These are phyloP conservation scores for Rhododendron ferrugineum DNA, from an alignment of 148 eudicot genomes.

Conservation along the genomic window DNA sequence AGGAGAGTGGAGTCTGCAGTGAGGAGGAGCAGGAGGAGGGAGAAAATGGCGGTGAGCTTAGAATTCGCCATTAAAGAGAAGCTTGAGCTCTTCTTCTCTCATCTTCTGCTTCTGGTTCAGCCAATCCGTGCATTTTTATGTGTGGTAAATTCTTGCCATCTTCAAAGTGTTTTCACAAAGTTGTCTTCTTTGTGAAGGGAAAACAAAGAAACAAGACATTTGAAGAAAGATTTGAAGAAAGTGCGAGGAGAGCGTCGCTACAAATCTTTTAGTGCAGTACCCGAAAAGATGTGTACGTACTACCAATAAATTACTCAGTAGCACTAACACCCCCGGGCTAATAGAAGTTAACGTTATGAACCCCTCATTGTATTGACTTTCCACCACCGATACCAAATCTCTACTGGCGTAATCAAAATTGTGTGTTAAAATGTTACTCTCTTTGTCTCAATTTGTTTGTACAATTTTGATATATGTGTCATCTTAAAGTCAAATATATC, in stretches of 20 bases:
- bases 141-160: not conserved
- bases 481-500: too few relatives aligned
- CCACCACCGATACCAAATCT: not conserved
- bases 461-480: too few relatives aligned
- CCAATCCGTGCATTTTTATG: not conserved
- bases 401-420: not conserved
- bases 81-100: conserved; percentile 4
- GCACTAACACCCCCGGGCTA: not conserved
- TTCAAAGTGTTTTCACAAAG: not conserved
- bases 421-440: too few relatives aligned
- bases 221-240: not conserved
- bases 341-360: not conserved
- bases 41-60: conserved; percentile 1
- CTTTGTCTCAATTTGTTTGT: too few relatives aligned
- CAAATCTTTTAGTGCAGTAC: not conserved
- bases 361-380: not conserved
- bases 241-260: not conserved
- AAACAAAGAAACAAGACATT: not conserved
- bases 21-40: conserved; percentile 25
- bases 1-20: conserved; percentile 10
- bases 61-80: conserved; percentile 9
- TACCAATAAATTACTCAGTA: not conserved
- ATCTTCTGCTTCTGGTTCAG: conserved; percentile 3
- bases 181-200: not conserved
- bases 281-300: not conserved